These are phyloP conservation scores for Pistacia integerrima DNA, from an alignment of 345 rosid species.

Conservation along the genomic window DNA sequence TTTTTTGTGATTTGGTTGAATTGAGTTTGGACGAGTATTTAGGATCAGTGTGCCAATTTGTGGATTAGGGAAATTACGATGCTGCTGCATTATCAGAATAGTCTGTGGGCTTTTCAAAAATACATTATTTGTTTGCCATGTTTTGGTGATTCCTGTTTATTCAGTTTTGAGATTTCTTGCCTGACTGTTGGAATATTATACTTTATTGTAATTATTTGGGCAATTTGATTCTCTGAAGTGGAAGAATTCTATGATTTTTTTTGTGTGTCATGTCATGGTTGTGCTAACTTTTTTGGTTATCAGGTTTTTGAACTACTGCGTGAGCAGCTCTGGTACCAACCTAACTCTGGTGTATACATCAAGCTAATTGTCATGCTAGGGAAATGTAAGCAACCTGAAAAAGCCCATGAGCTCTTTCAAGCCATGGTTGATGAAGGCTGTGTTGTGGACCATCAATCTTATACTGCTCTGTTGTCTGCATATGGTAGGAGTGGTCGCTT, in stretches of 20 bases:
- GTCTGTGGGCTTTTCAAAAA: not conserved
- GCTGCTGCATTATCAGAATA: not conserved
- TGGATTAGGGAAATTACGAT: not conserved
- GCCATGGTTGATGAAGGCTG: conserved; percentile 81
- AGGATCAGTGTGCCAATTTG: not conserved
- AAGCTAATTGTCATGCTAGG: conserved; percentile 91
- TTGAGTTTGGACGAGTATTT: not conserved
- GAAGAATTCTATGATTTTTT: not conserved
- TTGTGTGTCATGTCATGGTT: not conserved
- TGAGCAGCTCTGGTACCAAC: conserved; percentile 87
- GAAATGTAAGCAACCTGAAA: conserved; percentile 85
- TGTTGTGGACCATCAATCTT: conserved; percentile 60
- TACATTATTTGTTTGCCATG: not conserved
- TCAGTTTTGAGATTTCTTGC: not conserved
- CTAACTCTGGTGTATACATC: conserved; percentile 64
- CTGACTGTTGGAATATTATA: not conserved
- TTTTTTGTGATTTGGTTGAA: not conserved
- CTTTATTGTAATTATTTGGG: not conserved
- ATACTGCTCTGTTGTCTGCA: conserved; percentile 79
- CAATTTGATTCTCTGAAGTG: not conserved
- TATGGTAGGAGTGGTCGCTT: conserved; percentile 76
- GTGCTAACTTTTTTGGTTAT: conserved; percentile 10
- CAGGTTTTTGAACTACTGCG: conserved; percentile 80
- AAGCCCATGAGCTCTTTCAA: conserved; percentile 75
- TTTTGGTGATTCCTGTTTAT: not conserved